Evolutionary conservation across 768 basidiomycete species (phyloP).

Genomic region (Sistotremastrum suecicum): DNA sequence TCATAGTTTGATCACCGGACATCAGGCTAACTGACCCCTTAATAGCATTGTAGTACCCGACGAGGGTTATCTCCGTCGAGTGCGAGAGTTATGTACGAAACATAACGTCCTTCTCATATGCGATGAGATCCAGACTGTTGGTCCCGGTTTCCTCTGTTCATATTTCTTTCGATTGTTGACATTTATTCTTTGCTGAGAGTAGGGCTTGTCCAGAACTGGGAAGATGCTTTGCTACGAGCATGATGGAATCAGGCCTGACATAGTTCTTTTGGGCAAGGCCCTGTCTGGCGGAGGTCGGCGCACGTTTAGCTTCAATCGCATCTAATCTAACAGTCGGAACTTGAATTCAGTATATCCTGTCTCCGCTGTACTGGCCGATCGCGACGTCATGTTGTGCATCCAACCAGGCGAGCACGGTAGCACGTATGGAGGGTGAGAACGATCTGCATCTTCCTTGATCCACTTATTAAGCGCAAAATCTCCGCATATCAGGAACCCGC

Average conservation of each 20-base stretch:
- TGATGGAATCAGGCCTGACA: slow-evolving; percentile 79
- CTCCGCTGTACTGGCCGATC: slow-evolving; percentile 83
- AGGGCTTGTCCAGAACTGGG: slow-evolving; percentile 88
- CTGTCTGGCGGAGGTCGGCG: slow-evolving; percentile 82
- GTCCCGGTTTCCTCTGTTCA: slow-evolving; percentile 1
- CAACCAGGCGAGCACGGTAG: slow-evolving; percentile 91
- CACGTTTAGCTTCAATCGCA: background rate
- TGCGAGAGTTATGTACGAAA: slow-evolving; percentile 75
- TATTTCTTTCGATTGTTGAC: background rate
- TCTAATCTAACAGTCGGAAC: background rate
- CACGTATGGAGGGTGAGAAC: slow-evolving; percentile 80
- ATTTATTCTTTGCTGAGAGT: background rate
- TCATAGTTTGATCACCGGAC: background rate
- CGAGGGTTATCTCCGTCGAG: slow-evolving; percentile 67
- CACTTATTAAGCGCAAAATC: slow-evolving; percentile 1
- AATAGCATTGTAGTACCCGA: slow-evolving; percentile 83
- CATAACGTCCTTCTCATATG: slow-evolving; percentile 93
- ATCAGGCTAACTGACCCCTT: background rate
- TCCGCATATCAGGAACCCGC: slow-evolving; percentile 51
- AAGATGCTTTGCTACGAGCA: slow-evolving; percentile 88
- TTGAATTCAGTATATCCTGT: slow-evolving; percentile 72
- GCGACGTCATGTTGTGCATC: slow-evolving; percentile 90
- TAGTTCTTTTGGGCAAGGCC: slow-evolving; percentile 90
- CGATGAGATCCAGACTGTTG: slow-evolving; percentile 93
- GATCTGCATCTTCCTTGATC: slow-evolving; percentile 1